These are phyloP conservation scores for Paramecium caudatum DNA, from an alignment of 73 alveolate species.

Conservation along the genomic window DNA sequence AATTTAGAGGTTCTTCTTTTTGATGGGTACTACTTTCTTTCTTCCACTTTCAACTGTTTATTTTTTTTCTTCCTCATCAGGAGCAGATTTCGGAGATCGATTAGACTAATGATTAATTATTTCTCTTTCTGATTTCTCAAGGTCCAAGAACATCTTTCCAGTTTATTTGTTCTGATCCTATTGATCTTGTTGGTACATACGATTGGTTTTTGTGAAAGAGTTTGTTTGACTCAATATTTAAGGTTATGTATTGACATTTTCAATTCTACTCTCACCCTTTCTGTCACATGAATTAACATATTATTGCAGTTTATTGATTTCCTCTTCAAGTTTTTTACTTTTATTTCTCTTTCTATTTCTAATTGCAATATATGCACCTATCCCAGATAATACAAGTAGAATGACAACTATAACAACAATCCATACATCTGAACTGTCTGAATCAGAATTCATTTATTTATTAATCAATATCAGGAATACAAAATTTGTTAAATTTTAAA, in stretches of 20 bases:
- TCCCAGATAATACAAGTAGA: neutral
- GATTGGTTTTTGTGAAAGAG: conserved; percentile 36
- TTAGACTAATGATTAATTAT: neutral
- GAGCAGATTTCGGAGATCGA: conserved; percentile 33
- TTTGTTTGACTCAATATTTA: conserved; percentile 13
- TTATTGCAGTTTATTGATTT: conserved; percentile 17
- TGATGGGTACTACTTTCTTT: neutral
- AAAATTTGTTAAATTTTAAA: no score
- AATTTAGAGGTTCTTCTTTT: conserved; percentile 30
- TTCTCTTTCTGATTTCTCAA: conserved; percentile 35
- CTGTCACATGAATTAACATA: conserved; percentile 35
- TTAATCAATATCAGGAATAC: no score
- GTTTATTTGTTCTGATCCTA: neutral
- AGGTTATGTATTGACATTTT: conserved; percentile 34
- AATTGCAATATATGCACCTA: neutral
- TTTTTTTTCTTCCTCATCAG: conserved; percentile 42
- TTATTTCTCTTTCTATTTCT: neutral
- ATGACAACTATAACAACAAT: conserved; percentile 3
- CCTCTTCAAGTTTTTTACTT: conserved; percentile 39
- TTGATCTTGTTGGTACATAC: neutral
- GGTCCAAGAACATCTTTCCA: conserved; percentile 13
- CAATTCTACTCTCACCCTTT: neutral
- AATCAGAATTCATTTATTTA: conserved; percentile 8
- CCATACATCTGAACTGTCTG: conserved; percentile 19
- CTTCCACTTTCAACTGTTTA: conserved; percentile 34